Percentiles rank a stretch among this genome's conserved stretches.
These are phyloP conservation scores for Cyclotella baltica DNA, from an alignment of 108 stramenopile genomes.

Conservation along the genomic window DNA sequence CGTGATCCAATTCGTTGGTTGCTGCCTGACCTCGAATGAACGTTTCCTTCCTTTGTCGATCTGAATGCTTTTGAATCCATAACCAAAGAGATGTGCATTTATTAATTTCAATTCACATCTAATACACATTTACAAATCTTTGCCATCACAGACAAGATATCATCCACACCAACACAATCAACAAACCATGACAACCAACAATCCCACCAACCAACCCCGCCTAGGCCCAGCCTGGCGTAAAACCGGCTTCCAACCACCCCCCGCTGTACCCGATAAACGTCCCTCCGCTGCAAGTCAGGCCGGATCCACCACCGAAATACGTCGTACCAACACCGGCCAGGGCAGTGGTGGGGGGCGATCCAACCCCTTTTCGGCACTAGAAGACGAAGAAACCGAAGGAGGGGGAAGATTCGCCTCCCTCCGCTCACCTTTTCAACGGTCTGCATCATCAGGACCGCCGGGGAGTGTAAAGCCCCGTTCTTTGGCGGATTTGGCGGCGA, in stretches of 20 bases:
- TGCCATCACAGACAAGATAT: neutral
- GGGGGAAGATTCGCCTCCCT: constrained; percentile 21
- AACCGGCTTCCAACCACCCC: constrained; percentile 83
- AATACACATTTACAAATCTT: neutral
- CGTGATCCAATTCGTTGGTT: no score
- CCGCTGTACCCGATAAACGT: constrained; percentile 58
- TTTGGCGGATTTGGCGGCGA: constrained; percentile 24
- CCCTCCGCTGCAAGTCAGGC: neutral
- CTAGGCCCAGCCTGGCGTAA: constrained; percentile 42
- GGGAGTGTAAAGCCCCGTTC: neutral
- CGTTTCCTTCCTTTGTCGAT: no score
- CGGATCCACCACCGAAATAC: constrained; percentile 15
- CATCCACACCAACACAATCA: neutral
- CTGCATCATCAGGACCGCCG: constrained; percentile 9
- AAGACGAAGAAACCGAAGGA: constrained; percentile 12
- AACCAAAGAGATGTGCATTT: no score
- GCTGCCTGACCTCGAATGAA: no score
- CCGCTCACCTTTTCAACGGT: neutral
- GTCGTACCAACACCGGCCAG: neutral
- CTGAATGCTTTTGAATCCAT: no score
- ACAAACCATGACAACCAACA: constrained; percentile 17
- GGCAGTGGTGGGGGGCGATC: neutral
- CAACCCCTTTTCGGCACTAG: constrained; percentile 45
- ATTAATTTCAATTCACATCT: neutral
- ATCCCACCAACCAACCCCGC: constrained; percentile 25